phyloP scores from a whole-genome alignment of 305 asterid species.

The Rubia peregrina region DNA sequence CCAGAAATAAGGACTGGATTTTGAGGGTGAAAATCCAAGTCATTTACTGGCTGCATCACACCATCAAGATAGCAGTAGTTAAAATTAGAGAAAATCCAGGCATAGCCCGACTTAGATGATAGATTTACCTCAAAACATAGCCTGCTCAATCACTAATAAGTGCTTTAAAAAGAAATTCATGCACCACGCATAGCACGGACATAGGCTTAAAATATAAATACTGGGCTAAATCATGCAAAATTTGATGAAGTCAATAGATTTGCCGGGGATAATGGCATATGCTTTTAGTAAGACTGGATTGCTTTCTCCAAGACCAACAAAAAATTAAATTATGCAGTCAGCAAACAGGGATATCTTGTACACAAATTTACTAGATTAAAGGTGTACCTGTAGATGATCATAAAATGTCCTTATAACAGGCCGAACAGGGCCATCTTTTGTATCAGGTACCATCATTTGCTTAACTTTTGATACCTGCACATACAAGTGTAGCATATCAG shows the following conservation, averaged over 20 bases:
- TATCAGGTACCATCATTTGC: conserved; percentile 73
- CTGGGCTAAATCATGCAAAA: not conserved
- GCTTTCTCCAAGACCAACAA: not conserved
- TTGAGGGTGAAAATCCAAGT: conserved; percentile 91
- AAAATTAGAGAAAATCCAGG: conserved; percentile 20
- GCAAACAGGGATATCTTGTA: not conserved
- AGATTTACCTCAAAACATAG: conserved; percentile 5
- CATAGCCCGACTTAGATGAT: not conserved
- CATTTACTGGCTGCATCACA: conserved; percentile 74
- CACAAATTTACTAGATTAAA: conserved; percentile 6
- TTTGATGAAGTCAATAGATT: not conserved
- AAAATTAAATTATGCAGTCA: not conserved
- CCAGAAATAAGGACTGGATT: conserved; percentile 72
- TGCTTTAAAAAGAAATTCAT: not conserved
- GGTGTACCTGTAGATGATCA: conserved; percentile 69
- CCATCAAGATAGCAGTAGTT: conserved; percentile 21
- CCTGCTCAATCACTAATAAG: not conserved
- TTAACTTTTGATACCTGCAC: conserved; percentile 58
- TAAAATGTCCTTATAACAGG: conserved; percentile 70
- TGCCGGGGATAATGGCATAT: not conserved
- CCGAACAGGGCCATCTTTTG: conserved; percentile 59
- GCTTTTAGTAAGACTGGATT: not conserved
- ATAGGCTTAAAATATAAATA: not conserved
- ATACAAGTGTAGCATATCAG: conserved; percentile 20
- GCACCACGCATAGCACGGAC: not conserved